These are phyloP conservation scores for Vitis rupestris DNA, from an alignment of 164 flowering plant genomes.

Conservation along the genomic window DNA sequence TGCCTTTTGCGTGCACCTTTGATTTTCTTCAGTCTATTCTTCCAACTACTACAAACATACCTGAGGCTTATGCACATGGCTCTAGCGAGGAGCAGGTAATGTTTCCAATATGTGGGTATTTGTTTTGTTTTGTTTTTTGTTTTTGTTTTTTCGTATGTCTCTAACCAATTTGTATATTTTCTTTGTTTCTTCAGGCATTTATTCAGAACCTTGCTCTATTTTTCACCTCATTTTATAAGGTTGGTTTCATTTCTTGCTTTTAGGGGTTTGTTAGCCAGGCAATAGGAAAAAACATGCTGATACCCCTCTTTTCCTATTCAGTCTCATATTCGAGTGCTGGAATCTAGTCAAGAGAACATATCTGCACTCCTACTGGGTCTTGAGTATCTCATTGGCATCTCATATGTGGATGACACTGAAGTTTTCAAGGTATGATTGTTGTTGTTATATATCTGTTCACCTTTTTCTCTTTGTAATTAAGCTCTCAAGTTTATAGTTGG, in stretches of 20 bases:
- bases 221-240: slow-evolving; percentile 95
- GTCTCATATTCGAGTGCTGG: slow-evolving; percentile 86
- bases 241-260: slow-evolving; percentile 15
- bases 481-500: background rate
- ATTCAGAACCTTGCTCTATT: slow-evolving; percentile 93
- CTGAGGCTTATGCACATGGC: slow-evolving; percentile 92
- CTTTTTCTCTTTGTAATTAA: background rate
- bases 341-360: slow-evolving; percentile 62
- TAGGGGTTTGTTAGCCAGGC: background rate
- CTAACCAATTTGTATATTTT: background rate
- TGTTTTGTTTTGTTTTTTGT: background rate
- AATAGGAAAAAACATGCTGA: background rate
- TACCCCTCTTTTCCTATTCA: slow-evolving; percentile 29
- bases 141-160: slow-evolving; percentile 4
- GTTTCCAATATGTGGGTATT: slow-evolving; percentile 1
- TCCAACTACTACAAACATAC: slow-evolving; percentile 68
- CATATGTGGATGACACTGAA: slow-evolving; percentile 96
- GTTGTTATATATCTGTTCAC: background rate
- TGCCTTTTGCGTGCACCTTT: background rate
- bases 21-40: slow-evolving; percentile 54
- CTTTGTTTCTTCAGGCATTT: slow-evolving; percentile 63
- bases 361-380: slow-evolving; percentile 78
- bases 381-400: slow-evolving; percentile 85
- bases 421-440: slow-evolving; percentile 76
- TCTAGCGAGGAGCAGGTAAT: slow-evolving; percentile 84